Base-by-base conservation (phyloP, 176 grass and related monocot species). In the Musa schizocarpa region DNA sequence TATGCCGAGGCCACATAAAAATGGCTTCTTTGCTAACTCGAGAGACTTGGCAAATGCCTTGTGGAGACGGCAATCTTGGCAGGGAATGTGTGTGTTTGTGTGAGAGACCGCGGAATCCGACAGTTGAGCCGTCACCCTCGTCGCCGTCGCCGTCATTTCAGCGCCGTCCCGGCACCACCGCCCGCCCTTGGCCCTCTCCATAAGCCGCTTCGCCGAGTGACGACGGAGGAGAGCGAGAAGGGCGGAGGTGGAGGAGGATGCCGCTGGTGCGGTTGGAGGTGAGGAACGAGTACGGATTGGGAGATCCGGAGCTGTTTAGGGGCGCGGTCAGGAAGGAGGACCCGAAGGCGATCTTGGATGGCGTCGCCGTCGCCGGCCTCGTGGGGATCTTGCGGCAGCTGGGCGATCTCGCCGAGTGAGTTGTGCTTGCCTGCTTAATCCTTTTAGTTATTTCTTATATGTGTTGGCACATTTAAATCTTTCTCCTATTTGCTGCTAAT, bases 341-440 rank as follows among this genome's bases (percentile, higher is more conserved):
- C 13, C 80, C 96, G 63, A 99, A 92, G 83, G 90, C 81, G 78
- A 78, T 99, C 58, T 82, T 99, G 54, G 96, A 99, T 86, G 96
- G 96, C 80, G 78, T 95, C 76, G 88, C 96, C 73, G 91, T 99
- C 73, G 88, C 96, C 16, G 96, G 96, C 6, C 88, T 99, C 82
- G 96, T 99, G 57, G 96, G 96, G 83, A 94, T 99, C 86, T 86
- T 99, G 84, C 91, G 96, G 76, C 96, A 99, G 88, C 88, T 99
- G 65, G 96, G 96, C 79, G 91, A 99, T 91, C 88, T 99, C 80
- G 86, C 96, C 7, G 96, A 99, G 96, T 99, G 83, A 88, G 89
- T 71, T 80, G 12, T 34, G 8, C 24, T 76, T 54, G 22, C 13
- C 29, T 0, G 1, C 50, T 59, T n/a, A 13, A 2, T 24, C 50